Evolutionary conservation across 169 alveolate species (phyloP).

Genomic region (Sarcocystis neurona): DNA sequence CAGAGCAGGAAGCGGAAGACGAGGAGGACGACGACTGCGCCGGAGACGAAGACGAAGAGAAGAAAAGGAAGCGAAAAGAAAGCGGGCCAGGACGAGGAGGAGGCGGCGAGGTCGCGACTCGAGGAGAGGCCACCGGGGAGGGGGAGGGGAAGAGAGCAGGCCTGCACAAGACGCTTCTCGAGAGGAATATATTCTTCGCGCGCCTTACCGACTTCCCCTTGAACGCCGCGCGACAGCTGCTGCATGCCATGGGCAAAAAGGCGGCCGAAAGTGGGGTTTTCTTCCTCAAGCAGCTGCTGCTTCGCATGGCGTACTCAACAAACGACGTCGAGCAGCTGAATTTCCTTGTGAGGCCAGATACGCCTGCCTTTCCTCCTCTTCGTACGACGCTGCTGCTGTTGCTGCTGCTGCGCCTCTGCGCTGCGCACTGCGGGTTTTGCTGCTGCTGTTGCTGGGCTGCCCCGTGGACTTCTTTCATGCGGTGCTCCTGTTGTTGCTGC

Average conservation of each 20-base stretch:
- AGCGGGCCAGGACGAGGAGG: not conserved
- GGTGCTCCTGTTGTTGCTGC: too few species aligned
- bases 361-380: not conserved
- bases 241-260: conserved; percentile 35
- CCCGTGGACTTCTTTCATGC: too few species aligned
- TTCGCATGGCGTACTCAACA: not conserved
- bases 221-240: conserved; percentile 21
- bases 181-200: not conserved
- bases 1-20: not conserved
- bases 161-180: not conserved
- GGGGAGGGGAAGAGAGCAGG: too few species aligned
- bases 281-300: conserved; percentile 24
- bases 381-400: not conserved
- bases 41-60: not conserved
- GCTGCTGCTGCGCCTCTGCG: not conserved
- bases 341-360: not conserved
- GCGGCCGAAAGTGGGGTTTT: conserved; percentile 12
- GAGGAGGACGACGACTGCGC: not conserved
- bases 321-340: conserved; percentile 22
- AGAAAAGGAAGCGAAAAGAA: too few species aligned
- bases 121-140: not conserved
- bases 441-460: too few species aligned
- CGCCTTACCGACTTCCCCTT: conserved; percentile 32
- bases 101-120: not conserved
- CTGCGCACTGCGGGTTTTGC: not conserved